Conservation (phyloP, 768 basidiomycete genomes). For the Pulveroboletus frians region DNA sequence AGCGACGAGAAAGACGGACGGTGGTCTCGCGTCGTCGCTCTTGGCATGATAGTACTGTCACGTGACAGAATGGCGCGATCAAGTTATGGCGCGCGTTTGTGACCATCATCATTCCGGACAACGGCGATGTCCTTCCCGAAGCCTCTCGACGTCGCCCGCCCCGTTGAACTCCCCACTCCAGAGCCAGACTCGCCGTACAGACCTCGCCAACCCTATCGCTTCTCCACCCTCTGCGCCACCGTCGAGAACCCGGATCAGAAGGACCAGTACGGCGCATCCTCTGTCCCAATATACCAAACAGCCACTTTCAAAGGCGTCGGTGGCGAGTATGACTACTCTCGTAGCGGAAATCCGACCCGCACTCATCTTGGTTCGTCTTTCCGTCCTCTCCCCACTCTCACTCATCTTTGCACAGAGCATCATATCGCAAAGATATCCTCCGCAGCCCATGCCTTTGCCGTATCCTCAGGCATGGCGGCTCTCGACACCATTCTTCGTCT, state of each 20-base stretch:
- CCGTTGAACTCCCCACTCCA: constrained; percentile 68
- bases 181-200: constrained; percentile 73
- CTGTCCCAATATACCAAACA: constrained; percentile 96
- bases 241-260: constrained; percentile 89
- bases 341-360: constrained; percentile 95
- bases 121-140: constrained; percentile 11
- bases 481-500: constrained; percentile 91
- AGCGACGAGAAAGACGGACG: constrained; percentile 29
- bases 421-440: constrained; percentile 97
- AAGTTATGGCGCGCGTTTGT: not conserved
- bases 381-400: not conserved
- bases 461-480: constrained; percentile 98
- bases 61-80: constrained; percentile 21
- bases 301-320: constrained; percentile 95
- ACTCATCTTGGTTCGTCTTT: constrained; percentile 76
- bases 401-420: constrained; percentile 57
- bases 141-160: constrained; percentile 3
- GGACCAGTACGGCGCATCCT: constrained; percentile 92
- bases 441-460: constrained; percentile 82
- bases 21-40: constrained; percentile 19
- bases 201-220: constrained; percentile 71
- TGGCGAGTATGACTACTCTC: constrained; percentile 87
- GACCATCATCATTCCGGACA: not conserved
- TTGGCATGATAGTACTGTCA: constrained; percentile 16
- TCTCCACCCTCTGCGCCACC: constrained; percentile 87